Percentiles rank a stretch among this genome's conserved stretches.
phyloP scores from a whole-genome alignment of 2,329 filamentous ascomycete species.

The Huntiella omanensis region DNA sequence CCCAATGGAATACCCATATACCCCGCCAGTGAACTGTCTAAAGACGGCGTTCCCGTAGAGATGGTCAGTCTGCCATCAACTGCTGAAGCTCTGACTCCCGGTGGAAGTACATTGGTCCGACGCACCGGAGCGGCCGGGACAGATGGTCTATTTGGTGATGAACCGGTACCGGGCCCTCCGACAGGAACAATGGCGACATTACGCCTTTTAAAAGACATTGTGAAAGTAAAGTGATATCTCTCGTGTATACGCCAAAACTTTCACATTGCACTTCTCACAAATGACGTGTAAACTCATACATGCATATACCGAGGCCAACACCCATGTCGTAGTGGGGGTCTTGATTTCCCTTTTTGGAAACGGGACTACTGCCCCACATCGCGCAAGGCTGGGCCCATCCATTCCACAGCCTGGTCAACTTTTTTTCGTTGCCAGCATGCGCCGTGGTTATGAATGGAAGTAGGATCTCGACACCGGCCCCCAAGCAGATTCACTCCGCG shows the following conservation, averaged over 20 bases:
- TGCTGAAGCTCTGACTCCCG: constrained; percentile 60
- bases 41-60: constrained; percentile 72
- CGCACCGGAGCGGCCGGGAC: constrained; percentile 20
- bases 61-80: constrained; percentile 74
- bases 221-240: neutral
- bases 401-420: constrained; percentile 1
- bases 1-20: constrained; percentile 74
- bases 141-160: constrained; percentile 12
- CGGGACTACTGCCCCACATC: neutral
- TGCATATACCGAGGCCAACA: neutral
- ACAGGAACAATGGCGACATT: constrained; percentile 30
- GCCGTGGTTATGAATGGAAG: too few species aligned
- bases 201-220: constrained; percentile 40
- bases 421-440: neutral
- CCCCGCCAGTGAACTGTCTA: constrained; percentile 71
- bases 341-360: neutral
- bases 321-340: constrained; percentile 6
- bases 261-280: neutral
- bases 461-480: neutral
- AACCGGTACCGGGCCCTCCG: constrained; percentile 13
- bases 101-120: constrained; percentile 7
- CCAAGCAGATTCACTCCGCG: neutral
- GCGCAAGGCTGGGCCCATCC: constrained; percentile 6
- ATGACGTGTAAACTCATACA: neutral
- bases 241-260: neutral